These are phyloP conservation scores for Elsinoe ampelina DNA, from an alignment of 2,329 filamentous ascomycete species.

Conservation along the genomic window DNA sequence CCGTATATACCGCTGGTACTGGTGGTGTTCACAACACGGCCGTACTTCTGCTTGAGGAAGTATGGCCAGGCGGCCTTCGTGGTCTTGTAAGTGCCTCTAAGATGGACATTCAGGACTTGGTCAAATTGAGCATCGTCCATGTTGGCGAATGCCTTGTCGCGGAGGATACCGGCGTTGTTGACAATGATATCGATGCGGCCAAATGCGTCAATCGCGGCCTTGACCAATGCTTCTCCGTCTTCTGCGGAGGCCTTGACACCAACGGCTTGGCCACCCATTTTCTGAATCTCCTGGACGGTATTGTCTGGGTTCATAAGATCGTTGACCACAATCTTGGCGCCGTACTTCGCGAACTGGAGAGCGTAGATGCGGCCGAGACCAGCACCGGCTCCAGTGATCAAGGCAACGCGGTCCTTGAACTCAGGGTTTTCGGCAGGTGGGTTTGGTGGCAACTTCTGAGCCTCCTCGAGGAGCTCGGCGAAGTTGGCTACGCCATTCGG, in stretches of 20 bases:
- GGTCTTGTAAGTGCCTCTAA: conserved; percentile 90
- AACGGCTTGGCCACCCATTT: conserved; percentile 77
- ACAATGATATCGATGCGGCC: conserved; percentile 90
- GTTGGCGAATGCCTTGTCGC: conserved; percentile 96
- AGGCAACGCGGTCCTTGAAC: conserved; percentile 75
- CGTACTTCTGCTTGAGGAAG: conserved; percentile 98
- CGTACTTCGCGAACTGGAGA: conserved; percentile 75
- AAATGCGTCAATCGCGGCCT: conserved; percentile 85
- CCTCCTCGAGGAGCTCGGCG: conserved; percentile 73
- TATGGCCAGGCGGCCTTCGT: conserved; percentile 97
- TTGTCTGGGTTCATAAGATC: conserved; percentile 87
- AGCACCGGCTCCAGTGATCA: conserved; percentile 80
- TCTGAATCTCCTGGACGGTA: conserved; percentile 86
- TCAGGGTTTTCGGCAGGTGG: conserved; percentile 63
- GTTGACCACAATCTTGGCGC: conserved; percentile 84
- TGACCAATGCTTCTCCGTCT: conserved; percentile 83
- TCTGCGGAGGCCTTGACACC: conserved; percentile 90
- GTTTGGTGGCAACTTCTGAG: conserved; percentile 65
- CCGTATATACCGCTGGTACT: conserved; percentile 97
- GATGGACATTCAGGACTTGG: conserved; percentile 82
- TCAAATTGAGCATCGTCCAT: conserved; percentile 96
- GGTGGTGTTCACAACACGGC: conserved; percentile 91
- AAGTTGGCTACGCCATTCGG: conserved; percentile 83
- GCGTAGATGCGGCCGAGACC: conserved; percentile 88
- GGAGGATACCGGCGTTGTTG: conserved; percentile 96